phyloP scores from a whole-genome alignment of 257 asterid species.

The Knoxia roxburghii region DNA sequence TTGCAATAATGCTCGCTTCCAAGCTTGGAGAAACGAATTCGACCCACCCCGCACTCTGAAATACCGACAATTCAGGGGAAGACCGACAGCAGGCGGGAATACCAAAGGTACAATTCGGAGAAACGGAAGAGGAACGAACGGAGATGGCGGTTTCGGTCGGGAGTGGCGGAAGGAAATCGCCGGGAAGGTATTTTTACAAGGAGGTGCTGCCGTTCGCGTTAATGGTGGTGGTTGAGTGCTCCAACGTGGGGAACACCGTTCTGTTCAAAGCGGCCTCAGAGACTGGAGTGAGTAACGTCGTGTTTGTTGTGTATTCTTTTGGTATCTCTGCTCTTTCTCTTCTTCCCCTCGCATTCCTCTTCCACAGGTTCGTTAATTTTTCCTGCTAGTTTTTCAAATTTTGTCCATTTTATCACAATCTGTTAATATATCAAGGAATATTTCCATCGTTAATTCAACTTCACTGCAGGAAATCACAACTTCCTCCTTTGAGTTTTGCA shows the following conservation, averaged over 20 bases:
- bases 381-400: too few relatives aligned
- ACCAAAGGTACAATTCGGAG: too few relatives aligned
- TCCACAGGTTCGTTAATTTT: slow-evolving; percentile 4
- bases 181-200: not conserved
- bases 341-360: slow-evolving; percentile 17
- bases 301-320: slow-evolving; percentile 18
- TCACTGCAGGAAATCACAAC: slow-evolving; percentile 9
- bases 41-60: too few relatives aligned
- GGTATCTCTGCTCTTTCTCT: slow-evolving; percentile 15
- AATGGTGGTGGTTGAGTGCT: slow-evolving; percentile 21
- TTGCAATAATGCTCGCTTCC: too few relatives aligned
- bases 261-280: slow-evolving; percentile 19
- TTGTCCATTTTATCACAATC: too few relatives aligned
- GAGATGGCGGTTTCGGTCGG: too few relatives aligned
- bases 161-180: slow-evolving; percentile 1
- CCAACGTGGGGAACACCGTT: slow-evolving; percentile 16
- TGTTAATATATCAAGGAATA: too few relatives aligned
- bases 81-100: too few relatives aligned
- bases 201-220: slow-evolving; percentile 23
- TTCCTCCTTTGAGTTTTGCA: slow-evolving; percentile 17
- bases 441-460: too few relatives aligned
- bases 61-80: too few relatives aligned
- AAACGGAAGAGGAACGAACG: too few relatives aligned
- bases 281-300: slow-evolving; percentile 14
- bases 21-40: too few relatives aligned